Base-by-base conservation (phyloP, 2,329 filamentous ascomycete species). In the Fusarium sororula region DNA sequence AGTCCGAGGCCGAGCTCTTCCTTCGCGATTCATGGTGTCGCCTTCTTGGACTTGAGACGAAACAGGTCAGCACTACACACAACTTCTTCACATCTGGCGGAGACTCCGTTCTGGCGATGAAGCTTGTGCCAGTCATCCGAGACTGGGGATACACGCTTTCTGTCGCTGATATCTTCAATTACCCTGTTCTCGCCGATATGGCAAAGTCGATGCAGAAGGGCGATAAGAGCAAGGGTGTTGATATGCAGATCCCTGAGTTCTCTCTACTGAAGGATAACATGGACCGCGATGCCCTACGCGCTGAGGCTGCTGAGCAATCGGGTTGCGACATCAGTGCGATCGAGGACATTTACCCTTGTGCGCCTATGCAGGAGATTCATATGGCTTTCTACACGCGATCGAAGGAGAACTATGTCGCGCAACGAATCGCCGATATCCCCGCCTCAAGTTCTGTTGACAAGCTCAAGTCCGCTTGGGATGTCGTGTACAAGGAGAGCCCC, bases 281-380 rank as follows among this genome's bases (percentile, higher is more conserved):
- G 22, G 70, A 76, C 6, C 61, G 77, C 4, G 69, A 77, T 11
- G 83, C 83, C 72, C 68, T 81, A 0, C 70, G 79, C 30, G 71
- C 79, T 3, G 77, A 80, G 22, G 84, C 84, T 4, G 79, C 80
- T 17, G 56, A 68, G 6, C 83, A 85, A 8, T 76, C 76, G 6
- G 63, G 70, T 7, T 68, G 72, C 1, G 82, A 79, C 66, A 57
- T 75, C 8, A 56, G 72, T 1, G 63, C 75, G 12, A 79, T 88
- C 11, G 84, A 87, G 64, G 87, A 89, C 56, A 80, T 88, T 1
- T 89, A 88, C 56, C 87, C 87, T 4, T 88, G 87, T 75, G 86
- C 87, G 0, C 84, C 87, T 1, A 80, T 88, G 22, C 88, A 90
- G 65, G 87, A 88, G 75, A 86, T 85, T 8, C 82, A 89, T 7